Percentiles rank a stretch among this genome's conserved stretches.
phyloP scores from a whole-genome alignment of 441 rosid genomes.

The Populus hybrid region DNA sequence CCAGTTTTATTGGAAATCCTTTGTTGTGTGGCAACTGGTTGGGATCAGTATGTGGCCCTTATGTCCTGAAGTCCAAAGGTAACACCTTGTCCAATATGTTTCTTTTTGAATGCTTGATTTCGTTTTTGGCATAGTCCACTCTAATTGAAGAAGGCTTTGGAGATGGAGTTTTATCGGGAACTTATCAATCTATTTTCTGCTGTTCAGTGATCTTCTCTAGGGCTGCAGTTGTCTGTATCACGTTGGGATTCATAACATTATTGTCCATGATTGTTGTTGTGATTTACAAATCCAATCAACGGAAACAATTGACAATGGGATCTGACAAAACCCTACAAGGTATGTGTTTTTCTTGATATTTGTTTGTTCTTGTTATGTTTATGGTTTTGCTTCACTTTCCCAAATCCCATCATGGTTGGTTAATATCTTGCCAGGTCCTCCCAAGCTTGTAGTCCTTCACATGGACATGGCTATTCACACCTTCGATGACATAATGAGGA shows the following conservation, averaged over 20 bases:
- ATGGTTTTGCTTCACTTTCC: not conserved
- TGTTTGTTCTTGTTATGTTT: not conserved
- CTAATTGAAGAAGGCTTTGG: not conserved
- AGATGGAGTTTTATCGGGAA: not conserved
- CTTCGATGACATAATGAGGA: conserved; percentile 83
- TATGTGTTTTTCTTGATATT: not conserved
- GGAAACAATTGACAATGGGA: conserved; percentile 28
- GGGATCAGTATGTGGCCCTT: conserved; percentile 70
- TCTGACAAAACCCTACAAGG: conserved; percentile 46
- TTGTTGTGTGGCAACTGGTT: conserved; percentile 81
- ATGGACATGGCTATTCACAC: conserved; percentile 98
- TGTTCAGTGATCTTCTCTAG: conserved; percentile 50
- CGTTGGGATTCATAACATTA: conserved; percentile 57
- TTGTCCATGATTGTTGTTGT: conserved; percentile 50
- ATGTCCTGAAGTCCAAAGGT: conserved; percentile 58
- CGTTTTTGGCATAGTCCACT: not conserved
- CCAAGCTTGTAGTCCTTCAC: conserved; percentile 88
- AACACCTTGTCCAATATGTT: not conserved
- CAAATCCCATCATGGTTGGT: not conserved
- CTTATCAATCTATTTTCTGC: not conserved
- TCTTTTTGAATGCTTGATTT: not conserved
- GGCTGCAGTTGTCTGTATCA: conserved; percentile 56
- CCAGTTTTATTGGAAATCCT: conserved; percentile 78
- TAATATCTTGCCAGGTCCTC: conserved; percentile 41
- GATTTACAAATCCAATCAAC: conserved; percentile 66